Conservation (phyloP, 2,329 filamentous ascomycete genomes). For the Ophiostoma sp. region DNA sequence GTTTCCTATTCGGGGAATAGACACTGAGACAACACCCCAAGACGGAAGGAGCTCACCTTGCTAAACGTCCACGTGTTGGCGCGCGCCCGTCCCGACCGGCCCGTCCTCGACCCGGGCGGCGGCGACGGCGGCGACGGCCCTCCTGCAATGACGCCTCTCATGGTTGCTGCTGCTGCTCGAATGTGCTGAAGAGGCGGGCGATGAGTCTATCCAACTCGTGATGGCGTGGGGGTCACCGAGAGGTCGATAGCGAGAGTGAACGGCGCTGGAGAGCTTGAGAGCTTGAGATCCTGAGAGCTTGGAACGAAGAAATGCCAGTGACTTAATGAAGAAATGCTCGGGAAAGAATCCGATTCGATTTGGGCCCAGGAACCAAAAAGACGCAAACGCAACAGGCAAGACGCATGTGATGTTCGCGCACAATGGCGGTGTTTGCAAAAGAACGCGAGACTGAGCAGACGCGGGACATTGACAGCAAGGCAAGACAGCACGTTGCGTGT, state of each 20-base stretch:
- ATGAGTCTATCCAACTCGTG: not conserved
- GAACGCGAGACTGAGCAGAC: not conserved
- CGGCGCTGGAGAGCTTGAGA: too few species aligned
- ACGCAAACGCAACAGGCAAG: not conserved
- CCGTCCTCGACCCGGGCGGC: not conserved
- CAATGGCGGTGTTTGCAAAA: not conserved
- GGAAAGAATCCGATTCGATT: not conserved
- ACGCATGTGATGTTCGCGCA: not conserved
- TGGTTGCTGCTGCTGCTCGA: not conserved
- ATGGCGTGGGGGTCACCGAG: not conserved
- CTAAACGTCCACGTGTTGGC: conserved; percentile 13
- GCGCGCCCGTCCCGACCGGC: conserved; percentile 3
- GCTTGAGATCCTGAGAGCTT: not conserved
- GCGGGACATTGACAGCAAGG: not conserved
- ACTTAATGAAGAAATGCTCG: not conserved
- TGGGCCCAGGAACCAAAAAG: not conserved
- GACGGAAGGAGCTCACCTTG: not conserved
- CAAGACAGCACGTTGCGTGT: not conserved
- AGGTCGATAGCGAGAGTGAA: not conserved
- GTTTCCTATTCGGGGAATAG: conserved; percentile 2
- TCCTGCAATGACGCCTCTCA: conserved; percentile 6
- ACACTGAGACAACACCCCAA: not conserved
- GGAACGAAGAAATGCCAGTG: not conserved
- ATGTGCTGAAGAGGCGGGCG: not conserved
- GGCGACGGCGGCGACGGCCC: conserved; percentile 6